Percentiles rank a stretch among this genome's conserved stretches.
Evolutionary conservation across 768 basidiomycete genomes (phyloP).

Genomic region (Naganishia antarctica): DNA sequence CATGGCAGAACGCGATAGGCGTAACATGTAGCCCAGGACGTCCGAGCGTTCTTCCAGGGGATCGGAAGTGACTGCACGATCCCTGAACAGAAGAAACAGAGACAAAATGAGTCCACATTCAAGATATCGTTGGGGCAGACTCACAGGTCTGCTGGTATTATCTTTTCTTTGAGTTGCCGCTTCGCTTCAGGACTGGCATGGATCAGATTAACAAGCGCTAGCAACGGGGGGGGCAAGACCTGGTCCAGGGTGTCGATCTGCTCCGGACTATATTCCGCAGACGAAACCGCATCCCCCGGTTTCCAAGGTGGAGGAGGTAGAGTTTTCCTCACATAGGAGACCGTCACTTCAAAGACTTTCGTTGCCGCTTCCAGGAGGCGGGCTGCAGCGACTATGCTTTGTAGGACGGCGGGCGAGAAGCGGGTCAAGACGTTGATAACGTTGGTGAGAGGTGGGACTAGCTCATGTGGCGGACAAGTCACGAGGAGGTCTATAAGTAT

Average conservation of each 20-base stretch:
- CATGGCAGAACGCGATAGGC: slow-evolving; percentile 70
- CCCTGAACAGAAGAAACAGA: slow-evolving; percentile 48
- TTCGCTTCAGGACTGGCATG: slow-evolving; percentile 61
- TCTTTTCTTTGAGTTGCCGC: slow-evolving; percentile 59
- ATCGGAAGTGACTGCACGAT: slow-evolving; percentile 58
- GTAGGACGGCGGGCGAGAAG: slow-evolving; percentile 49
- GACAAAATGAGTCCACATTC: background rate
- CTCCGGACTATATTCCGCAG: background rate
- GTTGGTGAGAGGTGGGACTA: slow-evolving; percentile 71
- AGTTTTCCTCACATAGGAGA: slow-evolving; percentile 31
- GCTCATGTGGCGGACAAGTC: slow-evolving; percentile 59
- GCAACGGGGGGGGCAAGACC: slow-evolving; percentile 28
- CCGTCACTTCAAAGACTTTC: slow-evolving; percentile 33
- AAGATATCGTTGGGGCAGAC: slow-evolving; percentile 29
- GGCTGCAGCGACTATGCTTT: background rate
- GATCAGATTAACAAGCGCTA: slow-evolving; percentile 61
- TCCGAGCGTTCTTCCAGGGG: slow-evolving; percentile 70
- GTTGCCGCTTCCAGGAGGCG: background rate
- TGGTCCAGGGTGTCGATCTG: slow-evolving; percentile 27
- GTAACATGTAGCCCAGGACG: slow-evolving; percentile 70
- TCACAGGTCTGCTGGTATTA: slow-evolving; percentile 67
- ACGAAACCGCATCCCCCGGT: slow-evolving; percentile 15
- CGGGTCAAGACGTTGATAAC: slow-evolving; percentile 74
- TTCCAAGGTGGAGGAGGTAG: slow-evolving; percentile 32
- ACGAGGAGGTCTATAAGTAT: slow-evolving; percentile 60